These are phyloP conservation scores for Fusarium graminum DNA, from an alignment of 2,329 filamentous ascomycete species.

Conservation along the genomic window DNA sequence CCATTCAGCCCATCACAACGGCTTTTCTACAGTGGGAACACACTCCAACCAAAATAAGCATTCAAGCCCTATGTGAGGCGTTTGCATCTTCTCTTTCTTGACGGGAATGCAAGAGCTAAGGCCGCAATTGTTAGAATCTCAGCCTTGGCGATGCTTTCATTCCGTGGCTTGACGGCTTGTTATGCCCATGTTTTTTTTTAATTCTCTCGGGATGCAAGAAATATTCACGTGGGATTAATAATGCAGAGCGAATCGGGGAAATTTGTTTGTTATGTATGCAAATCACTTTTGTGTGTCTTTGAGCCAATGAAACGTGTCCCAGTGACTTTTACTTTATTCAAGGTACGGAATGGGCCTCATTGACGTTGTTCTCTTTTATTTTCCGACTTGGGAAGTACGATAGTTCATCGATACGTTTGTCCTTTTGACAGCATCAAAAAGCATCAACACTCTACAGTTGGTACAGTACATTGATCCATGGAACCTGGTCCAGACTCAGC, in stretches of 20 bases:
- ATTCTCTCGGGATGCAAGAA: background rate
- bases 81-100: background rate
- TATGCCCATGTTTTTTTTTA: background rate
- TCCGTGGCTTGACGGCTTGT: background rate
- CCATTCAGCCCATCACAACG: constrained; percentile 6
- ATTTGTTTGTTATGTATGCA: constrained; percentile 4
- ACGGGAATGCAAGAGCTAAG: background rate
- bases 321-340: constrained; percentile 3
- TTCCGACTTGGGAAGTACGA: no score
- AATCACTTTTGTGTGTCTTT: background rate
- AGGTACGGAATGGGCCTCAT: background rate
- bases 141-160: background rate
- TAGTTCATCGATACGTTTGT: background rate
- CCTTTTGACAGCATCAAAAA: constrained; percentile 9
- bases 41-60: background rate
- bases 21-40: background rate
- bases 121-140: background rate
- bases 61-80: background rate
- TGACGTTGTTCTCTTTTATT: no score
- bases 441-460: constrained; percentile 24
- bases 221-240: background rate
- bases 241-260: background rate
- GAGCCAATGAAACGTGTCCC: constrained; percentile 1
- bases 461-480: constrained; percentile 6
- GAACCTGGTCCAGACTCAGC: constrained; percentile 48